phyloP scores from a whole-genome alignment of 2,329 filamentous ascomycete species.

The Penicillium sp. region DNA sequence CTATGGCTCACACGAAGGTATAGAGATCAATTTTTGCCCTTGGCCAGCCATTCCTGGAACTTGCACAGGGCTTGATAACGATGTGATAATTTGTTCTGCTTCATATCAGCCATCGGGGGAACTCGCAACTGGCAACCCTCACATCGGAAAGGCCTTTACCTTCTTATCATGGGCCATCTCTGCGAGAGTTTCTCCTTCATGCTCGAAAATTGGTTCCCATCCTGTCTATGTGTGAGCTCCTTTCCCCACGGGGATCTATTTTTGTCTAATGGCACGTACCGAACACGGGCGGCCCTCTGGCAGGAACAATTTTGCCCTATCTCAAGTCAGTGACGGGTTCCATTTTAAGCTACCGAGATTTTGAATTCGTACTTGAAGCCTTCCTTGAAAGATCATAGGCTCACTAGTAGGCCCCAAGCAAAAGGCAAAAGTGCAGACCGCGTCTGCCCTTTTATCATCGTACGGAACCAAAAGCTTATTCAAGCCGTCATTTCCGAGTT shows the following conservation, averaged over 20 bases:
- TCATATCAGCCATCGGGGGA: conserved; percentile 7
- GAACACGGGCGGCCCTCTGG: conserved; percentile 76
- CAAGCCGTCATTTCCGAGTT: conserved; percentile 76
- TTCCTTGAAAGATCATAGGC: conserved; percentile 80
- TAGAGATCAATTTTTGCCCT: conserved; percentile 9
- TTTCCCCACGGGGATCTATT: neutral
- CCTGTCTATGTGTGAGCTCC: conserved; percentile 57
- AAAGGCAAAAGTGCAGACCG: conserved; percentile 89
- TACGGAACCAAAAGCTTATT: conserved; percentile 83
- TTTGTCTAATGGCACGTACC: conserved; percentile 60
- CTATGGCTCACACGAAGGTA: neutral
- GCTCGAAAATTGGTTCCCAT: conserved; percentile 91
- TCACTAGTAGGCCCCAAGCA: conserved; percentile 77
- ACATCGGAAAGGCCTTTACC: conserved; percentile 18
- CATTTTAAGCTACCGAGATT: neutral
- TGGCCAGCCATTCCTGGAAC: conserved; percentile 25
- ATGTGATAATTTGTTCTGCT: conserved; percentile 27
- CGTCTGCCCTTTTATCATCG: conserved; percentile 82
- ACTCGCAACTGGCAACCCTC: neutral
- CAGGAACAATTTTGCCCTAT: conserved; percentile 74
- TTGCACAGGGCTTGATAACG: conserved; percentile 23
- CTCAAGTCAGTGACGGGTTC: neutral
- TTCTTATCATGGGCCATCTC: conserved; percentile 80
- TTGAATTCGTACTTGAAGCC: conserved; percentile 23
- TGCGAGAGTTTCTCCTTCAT: conserved; percentile 81